Percentiles rank a stretch among this genome's conserved stretches.
Conservation (phyloP, 1,284 basidiomycete species). For the Neolentinus lepideus region DNA sequence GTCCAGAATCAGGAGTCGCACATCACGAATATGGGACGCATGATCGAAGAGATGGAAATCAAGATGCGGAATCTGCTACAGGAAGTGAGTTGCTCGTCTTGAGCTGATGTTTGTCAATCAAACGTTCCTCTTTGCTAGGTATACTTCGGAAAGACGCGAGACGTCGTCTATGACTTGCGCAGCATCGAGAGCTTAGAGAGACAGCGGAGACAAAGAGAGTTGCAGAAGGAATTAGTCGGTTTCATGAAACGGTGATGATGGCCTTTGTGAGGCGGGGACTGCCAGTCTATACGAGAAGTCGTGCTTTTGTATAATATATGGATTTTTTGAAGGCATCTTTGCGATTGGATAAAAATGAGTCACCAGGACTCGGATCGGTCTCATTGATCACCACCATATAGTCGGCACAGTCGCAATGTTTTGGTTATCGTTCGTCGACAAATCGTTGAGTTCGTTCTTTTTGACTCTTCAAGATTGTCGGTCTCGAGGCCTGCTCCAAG, state of each 20-base stretch:
- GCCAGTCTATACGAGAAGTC: not conserved
- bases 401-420: too few species aligned
- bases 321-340: too few species aligned
- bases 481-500: too few species aligned
- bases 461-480: too few species aligned
- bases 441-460: too few species aligned
- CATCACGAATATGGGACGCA: conserved; percentile 86
- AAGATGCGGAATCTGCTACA: conserved; percentile 96
- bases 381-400: too few species aligned
- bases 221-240: conserved; percentile 95
- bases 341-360: too few species aligned
- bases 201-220: conserved; percentile 72
- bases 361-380: too few species aligned
- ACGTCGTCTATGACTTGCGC: conserved; percentile 88
- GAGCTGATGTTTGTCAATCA: not conserved
- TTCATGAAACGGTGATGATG: conserved; percentile 61
- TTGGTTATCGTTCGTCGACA: too few species aligned
- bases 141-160: conserved; percentile 97
- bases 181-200: conserved; percentile 84
- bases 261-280: conserved; percentile 3
- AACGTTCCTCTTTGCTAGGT: conserved; percentile 65
- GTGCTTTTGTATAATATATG: not conserved
- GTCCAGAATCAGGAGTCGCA: conserved; percentile 75
- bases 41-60: conserved; percentile 99
- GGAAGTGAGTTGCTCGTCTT: conserved; percentile 44